Percentiles rank a stretch among this genome's conserved stretches.
These are phyloP conservation scores for Trichosporon ovoides DNA, from an alignment of 1,284 basidiomycete species.

Conservation along the genomic window DNA sequence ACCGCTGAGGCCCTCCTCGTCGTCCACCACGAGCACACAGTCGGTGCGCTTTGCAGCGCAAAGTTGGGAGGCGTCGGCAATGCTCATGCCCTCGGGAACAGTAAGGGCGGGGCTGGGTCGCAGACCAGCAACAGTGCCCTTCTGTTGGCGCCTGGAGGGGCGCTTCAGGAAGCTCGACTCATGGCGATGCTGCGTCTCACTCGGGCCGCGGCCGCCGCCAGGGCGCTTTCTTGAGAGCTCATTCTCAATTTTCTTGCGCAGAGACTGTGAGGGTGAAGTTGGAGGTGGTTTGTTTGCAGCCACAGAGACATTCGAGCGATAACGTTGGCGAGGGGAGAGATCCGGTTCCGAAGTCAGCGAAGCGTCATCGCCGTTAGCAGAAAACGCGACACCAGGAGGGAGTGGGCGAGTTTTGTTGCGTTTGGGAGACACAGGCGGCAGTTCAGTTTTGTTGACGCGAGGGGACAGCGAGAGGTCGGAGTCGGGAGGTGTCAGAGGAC, in stretches of 20 bases:
- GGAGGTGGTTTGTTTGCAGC: slow-evolving; percentile 20
- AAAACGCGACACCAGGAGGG: neutral
- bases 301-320: slow-evolving; percentile 31
- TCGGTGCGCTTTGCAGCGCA: slow-evolving; percentile 93
- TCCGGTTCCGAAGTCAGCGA: neutral
- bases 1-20: slow-evolving; percentile 95
- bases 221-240: slow-evolving; percentile 91
- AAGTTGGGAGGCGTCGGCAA: slow-evolving; percentile 94
- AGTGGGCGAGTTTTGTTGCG: neutral
- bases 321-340: slow-evolving; percentile 25
- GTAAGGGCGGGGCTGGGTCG: slow-evolving; percentile 94
- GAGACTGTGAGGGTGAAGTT: slow-evolving; percentile 61
- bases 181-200: slow-evolving; percentile 13
- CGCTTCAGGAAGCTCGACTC: slow-evolving; percentile 21
- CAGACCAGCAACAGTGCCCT: slow-evolving; percentile 95
- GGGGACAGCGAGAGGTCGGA: neutral
- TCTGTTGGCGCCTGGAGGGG: slow-evolving; percentile 60
- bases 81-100: slow-evolving; percentile 93
- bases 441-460: neutral
- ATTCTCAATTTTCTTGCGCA: slow-evolving; percentile 96
- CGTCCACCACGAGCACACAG: slow-evolving; percentile 98
- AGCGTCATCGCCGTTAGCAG: neutral
- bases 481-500: slow-evolving; percentile 3
- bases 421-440: neutral
- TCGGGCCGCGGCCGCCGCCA: slow-evolving; percentile 53